Conservation (phyloP, 2,329 filamentous ascomycete genomes). For the Botrytis aclada region DNA sequence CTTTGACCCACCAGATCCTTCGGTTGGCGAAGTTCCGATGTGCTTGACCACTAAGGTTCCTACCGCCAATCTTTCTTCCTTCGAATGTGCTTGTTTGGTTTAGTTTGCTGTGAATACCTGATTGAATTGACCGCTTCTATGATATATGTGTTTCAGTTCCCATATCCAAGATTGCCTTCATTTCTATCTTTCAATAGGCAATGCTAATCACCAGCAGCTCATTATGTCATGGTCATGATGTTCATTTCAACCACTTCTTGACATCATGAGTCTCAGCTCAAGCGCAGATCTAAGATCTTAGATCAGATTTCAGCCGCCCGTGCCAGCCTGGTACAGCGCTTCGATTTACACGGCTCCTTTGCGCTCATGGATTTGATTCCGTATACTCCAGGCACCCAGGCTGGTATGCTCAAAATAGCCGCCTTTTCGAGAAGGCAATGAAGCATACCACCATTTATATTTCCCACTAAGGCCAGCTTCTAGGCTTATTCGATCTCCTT, state of each 20-base stretch:
- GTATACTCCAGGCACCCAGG: background rate
- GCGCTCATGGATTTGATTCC: background rate
- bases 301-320: background rate
- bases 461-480: background rate
- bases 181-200: background rate
- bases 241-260: background rate
- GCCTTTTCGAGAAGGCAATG: background rate
- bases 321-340: background rate
- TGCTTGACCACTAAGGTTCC: background rate
- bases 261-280: background rate
- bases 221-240: background rate
- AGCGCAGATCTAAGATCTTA: background rate
- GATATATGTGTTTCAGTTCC: background rate
- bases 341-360: background rate
- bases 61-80: background rate
- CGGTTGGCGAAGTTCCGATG: background rate
- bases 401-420: background rate
- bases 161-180: background rate
- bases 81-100: background rate
- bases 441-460: background rate
- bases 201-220: background rate
- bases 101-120: background rate
- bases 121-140: background rate
- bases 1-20: background rate
- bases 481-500: background rate